phyloP scores from a whole-genome alignment of 2,329 filamentous ascomycete genomes.

The Aspergillus floridensis region DNA sequence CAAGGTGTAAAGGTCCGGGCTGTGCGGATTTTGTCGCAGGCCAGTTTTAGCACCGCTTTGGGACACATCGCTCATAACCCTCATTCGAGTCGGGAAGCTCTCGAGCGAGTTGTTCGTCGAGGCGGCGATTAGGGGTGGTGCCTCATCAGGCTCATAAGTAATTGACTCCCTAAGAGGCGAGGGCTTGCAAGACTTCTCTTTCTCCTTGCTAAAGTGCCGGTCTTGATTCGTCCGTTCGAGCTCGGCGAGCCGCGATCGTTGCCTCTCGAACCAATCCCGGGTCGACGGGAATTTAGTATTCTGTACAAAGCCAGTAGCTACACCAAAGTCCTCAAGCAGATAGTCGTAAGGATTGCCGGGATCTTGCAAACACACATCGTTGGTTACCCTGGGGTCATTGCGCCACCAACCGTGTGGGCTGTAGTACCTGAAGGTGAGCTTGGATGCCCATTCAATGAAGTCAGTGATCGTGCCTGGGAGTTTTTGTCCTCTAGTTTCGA shows the following conservation, averaged over 20 bases:
- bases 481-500: background rate
- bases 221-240: background rate
- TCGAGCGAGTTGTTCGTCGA: background rate
- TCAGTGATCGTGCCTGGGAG: conserved; percentile 7
- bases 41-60: background rate
- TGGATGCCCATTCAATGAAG: conserved; percentile 14
- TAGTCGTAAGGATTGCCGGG: background rate
- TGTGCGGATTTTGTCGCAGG: background rate
- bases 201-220: background rate
- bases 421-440: conserved; percentile 22
- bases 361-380: conserved; percentile 10
- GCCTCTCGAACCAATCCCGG: background rate
- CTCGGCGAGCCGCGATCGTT: background rate
- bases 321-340: background rate
- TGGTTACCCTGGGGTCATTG: background rate
- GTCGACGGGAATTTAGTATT: background rate
- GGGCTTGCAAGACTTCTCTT: background rate
- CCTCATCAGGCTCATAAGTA: background rate
- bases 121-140: background rate
- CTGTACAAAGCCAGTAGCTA: background rate
- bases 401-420: conserved; percentile 24
- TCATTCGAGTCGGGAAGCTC: background rate
- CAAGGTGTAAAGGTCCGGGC: background rate
- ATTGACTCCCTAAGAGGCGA: conserved; percentile 8
- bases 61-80: background rate